A percentile compares a stretch with the other conserved stretches of the same genome.
phyloP scores from a whole-genome alignment of 805 yeast genomes.

The Saccharomycopsis oosterbeekiorum region DNA sequence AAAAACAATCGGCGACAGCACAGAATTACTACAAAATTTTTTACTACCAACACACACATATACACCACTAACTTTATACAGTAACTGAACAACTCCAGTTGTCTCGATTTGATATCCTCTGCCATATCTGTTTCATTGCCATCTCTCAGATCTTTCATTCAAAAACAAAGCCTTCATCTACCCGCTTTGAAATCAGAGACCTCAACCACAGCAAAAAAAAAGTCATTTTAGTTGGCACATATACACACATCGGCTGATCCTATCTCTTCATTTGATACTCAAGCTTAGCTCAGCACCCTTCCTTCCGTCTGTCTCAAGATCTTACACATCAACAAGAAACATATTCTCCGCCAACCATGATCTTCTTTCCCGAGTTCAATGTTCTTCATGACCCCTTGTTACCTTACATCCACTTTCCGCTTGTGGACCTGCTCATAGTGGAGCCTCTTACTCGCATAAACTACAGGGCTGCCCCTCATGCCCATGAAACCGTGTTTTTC shows the following conservation, averaged over 20 bases:
- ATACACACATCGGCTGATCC: too few species aligned
- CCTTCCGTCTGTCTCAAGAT: not conserved
- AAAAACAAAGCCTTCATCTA: too few species aligned
- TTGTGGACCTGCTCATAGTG: constrained; percentile 21
- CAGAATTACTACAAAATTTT: not conserved
- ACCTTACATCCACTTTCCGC: constrained; percentile 21
- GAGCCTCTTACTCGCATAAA: not conserved
- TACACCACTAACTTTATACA: not conserved
- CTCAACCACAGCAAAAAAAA: too few species aligned
- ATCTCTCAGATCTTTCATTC: too few species aligned
- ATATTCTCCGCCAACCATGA: not conserved
- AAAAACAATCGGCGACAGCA: too few species aligned
- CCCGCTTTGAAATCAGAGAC: too few species aligned
- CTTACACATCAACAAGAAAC: not conserved
- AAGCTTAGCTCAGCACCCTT: too few species aligned
- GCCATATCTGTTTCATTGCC: too few species aligned
- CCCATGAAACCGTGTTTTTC: constrained; percentile 26
- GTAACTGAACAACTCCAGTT: not conserved
- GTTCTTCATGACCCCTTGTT: constrained; percentile 24
- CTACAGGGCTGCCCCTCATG: constrained; percentile 20
- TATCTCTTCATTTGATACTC: too few species aligned
- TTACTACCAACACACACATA: not conserved
- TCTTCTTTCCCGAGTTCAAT: constrained; percentile 9
- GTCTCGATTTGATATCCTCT: not conserved
- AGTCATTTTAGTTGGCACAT: too few species aligned